Conservation (phyloP, 1,284 basidiomycete genomes). For the Porodaedalea pini region DNA sequence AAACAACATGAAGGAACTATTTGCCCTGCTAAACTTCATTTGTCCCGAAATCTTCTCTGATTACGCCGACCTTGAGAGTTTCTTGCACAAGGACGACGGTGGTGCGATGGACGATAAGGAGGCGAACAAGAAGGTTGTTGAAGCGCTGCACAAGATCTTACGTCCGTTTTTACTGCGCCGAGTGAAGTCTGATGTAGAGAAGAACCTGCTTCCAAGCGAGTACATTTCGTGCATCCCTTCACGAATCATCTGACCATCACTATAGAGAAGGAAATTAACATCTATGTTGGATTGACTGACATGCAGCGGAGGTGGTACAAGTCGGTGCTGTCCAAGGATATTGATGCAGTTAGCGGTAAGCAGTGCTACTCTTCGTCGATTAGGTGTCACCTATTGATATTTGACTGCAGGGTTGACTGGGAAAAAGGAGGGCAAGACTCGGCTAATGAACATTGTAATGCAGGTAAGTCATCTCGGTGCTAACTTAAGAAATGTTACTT, state of each 20-base stretch:
- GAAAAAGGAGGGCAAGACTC: constrained; percentile 98
- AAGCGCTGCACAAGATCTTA: constrained; percentile 96
- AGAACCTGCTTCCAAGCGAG: constrained; percentile 87
- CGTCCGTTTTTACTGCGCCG: constrained; percentile 92
- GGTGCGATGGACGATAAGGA: constrained; percentile 77
- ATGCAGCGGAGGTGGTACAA: constrained; percentile 99
- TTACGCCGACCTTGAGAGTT: constrained; percentile 71
- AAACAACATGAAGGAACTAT: constrained; percentile 97
- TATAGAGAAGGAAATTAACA: constrained; percentile 96
- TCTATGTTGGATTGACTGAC: constrained; percentile 95
- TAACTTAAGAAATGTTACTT: neutral
- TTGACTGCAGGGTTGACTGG: constrained; percentile 66
- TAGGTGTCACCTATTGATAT: neutral
- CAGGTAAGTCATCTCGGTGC: constrained; percentile 54
- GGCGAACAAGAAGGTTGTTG: constrained; percentile 89
- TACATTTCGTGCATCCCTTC: constrained; percentile 9
- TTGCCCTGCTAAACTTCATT: constrained; percentile 94
- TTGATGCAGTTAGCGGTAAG: constrained; percentile 93
- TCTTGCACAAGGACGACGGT: constrained; percentile 78
- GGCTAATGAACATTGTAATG: constrained; percentile 99
- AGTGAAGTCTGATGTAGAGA: constrained; percentile 98
- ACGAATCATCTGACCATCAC: neutral
- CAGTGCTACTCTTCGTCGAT: constrained; percentile 1
- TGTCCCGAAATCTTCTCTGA: constrained; percentile 82
- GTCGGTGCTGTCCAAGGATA: constrained; percentile 95